phyloP scores from a whole-genome alignment of 2,329 filamentous ascomycete genomes.

The Calonectria honghensis region DNA sequence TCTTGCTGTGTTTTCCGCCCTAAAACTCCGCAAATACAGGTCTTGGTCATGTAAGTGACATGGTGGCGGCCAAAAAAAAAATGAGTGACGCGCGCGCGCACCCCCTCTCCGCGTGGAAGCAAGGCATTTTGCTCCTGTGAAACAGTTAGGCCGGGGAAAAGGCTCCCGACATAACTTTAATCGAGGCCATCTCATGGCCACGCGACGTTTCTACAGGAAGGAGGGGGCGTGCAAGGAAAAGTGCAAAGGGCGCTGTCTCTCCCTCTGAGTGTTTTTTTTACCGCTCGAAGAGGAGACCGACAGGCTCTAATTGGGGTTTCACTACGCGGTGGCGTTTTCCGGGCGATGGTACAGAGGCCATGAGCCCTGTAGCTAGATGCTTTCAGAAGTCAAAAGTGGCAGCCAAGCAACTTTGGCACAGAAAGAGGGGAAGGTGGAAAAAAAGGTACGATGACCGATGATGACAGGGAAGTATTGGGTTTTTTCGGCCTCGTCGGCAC shows the following conservation, averaged over 20 bases:
- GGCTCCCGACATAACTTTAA: neutral
- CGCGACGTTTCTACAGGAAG: neutral
- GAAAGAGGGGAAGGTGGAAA: neutral
- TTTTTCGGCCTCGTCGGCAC: conserved; percentile 7
- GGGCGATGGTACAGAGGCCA: neutral
- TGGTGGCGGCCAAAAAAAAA: neutral
- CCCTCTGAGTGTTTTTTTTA: neutral
- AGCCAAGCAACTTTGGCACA: neutral
- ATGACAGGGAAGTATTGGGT: neutral
- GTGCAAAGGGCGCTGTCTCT: neutral
- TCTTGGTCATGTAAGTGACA: conserved; percentile 19
- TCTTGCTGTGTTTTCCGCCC: neutral
- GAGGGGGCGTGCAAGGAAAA: neutral
- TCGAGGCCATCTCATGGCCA: conserved; percentile 10
- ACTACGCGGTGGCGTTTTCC: neutral
- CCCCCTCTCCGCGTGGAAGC: neutral
- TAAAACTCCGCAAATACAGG: neutral
- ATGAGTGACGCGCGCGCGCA: neutral
- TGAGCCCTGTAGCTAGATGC: conserved; percentile 13
- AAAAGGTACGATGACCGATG: neutral
- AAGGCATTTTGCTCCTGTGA: neutral
- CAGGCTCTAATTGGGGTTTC: neutral
- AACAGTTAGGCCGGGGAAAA: neutral
- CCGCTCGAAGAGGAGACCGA: neutral
- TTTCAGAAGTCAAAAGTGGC: conserved; percentile 15